Percentiles rank a stretch among this genome's conserved stretches.
These are phyloP conservation scores for Trichocomaceae sp. DNA, from an alignment of 2,329 filamentous ascomycete genomes.

Conservation along the genomic window DNA sequence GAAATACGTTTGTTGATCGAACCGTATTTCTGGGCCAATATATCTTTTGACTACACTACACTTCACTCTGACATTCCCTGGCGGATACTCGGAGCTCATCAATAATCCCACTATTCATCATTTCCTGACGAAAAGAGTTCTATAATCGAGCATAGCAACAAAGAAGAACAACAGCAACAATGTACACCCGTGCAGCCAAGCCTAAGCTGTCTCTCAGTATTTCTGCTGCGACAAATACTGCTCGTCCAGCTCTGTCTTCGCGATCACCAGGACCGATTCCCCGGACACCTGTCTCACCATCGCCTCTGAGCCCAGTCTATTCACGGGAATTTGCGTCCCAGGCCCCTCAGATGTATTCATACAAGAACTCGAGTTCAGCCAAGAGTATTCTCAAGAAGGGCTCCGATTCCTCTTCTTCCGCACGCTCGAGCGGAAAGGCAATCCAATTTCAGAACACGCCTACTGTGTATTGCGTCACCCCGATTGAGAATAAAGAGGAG, in stretches of 20 bases:
- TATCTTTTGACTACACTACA: constrained; percentile 6
- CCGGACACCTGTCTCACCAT: constrained; percentile 39
- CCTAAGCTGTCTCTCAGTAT: constrained; percentile 45
- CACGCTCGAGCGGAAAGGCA: constrained; percentile 25
- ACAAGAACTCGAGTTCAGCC: constrained; percentile 39
- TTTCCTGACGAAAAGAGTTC: constrained; percentile 22
- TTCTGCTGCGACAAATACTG: constrained; percentile 29
- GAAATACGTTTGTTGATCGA: constrained; percentile 33
- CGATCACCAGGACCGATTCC: constrained; percentile 37
- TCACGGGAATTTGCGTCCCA: constrained; percentile 31
- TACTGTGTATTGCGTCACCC: constrained; percentile 42
- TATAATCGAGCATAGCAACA: constrained; percentile 7
- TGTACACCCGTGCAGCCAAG: constrained; percentile 37
- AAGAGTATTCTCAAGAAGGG: constrained; percentile 46
- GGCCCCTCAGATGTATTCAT: constrained; percentile 35
- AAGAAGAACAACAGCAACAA: constrained; percentile 10
- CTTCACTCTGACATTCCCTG: constrained; percentile 8
- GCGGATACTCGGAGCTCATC: constrained; percentile 11
- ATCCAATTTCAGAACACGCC: constrained; percentile 41
- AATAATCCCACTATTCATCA: constrained; percentile 6
- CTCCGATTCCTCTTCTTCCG: constrained; percentile 13
- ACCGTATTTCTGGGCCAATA: constrained; percentile 16
- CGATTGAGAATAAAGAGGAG: constrained; percentile 43
- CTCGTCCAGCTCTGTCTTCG: constrained; percentile 36
- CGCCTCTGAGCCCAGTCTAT: constrained; percentile 37